Evolutionary conservation across 257 asterid genomes (phyloP).

Genomic region (Solanum chiquidenum): DNA sequence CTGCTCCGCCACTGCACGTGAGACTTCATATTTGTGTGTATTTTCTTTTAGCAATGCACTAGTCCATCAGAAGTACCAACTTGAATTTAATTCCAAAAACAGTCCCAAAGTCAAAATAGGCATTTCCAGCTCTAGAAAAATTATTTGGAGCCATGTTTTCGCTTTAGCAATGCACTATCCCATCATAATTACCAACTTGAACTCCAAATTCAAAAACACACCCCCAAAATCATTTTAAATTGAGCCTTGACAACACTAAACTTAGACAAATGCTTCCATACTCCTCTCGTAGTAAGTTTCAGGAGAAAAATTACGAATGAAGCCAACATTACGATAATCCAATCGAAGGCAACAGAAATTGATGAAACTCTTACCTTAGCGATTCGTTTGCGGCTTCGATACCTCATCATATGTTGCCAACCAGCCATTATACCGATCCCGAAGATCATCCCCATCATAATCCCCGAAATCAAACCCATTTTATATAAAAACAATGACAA

Average conservation of each 20-base stretch:
- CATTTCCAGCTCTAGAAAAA: not conserved
- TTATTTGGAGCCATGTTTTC: not conserved
- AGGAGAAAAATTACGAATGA: not conserved
- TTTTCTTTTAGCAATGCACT: not conserved
- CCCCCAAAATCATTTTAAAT: not conserved
- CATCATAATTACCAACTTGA: not conserved
- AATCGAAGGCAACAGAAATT: not conserved
- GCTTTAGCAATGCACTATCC: not conserved
- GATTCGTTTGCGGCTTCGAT: not conserved
- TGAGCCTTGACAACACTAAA: not conserved
- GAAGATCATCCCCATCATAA: not conserved
- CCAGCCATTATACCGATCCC: constrained; percentile 4
- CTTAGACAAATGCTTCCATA: not conserved
- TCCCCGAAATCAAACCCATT: constrained; percentile 14
- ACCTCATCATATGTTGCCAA: constrained; percentile 10
- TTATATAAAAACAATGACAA: not conserved
- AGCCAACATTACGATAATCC: not conserved
- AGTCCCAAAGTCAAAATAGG: not conserved
- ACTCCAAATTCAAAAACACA: not conserved
- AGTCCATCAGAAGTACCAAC: not conserved
- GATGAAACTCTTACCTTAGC: not conserved
- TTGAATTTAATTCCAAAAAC: not conserved
- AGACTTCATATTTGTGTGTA: not conserved
- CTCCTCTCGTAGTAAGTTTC: not conserved
- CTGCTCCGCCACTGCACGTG: not conserved